A percentile compares a stretch with the other conserved stretches of the same genome.
Evolutionary conservation across 768 basidiomycete species (phyloP).

Genomic region (Leucogyrophana mollusca): DNA sequence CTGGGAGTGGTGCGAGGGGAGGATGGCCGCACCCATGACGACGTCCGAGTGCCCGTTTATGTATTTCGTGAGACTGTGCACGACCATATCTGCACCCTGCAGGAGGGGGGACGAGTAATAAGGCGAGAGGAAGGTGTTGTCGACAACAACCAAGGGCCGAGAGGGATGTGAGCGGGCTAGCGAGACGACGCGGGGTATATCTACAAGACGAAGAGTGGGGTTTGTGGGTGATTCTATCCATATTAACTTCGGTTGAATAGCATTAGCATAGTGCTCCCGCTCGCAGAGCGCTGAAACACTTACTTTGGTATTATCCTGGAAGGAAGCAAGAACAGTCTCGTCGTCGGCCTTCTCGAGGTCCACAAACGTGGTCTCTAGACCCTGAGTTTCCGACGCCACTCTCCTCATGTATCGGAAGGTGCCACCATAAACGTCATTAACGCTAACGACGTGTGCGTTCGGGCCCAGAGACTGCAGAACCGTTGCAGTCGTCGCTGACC

Average conservation of each 20-base stretch:
- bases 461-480: constrained; percentile 74
- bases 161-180: constrained; percentile 64
- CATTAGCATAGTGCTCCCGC: neutral
- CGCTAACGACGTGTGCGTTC: constrained; percentile 77
- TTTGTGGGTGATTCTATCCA: constrained; percentile 98
- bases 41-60: constrained; percentile 94
- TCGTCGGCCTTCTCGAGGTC: constrained; percentile 75
- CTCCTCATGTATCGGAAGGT: constrained; percentile 81
- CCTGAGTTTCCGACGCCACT: constrained; percentile 64
- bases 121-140: constrained; percentile 93
- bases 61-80: constrained; percentile 88
- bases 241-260: constrained; percentile 56
- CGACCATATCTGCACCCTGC: constrained; percentile 80
- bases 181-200: constrained; percentile 67
- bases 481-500: constrained; percentile 83
- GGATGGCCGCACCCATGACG: constrained; percentile 81
- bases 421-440: constrained; percentile 94
- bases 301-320: constrained; percentile 82
- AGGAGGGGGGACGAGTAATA: constrained; percentile 88
- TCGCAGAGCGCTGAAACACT: constrained; percentile 13
- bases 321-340: constrained; percentile 58
- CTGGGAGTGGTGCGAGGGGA: constrained; percentile 52
- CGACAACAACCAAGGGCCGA: constrained; percentile 79
- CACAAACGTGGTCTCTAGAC: constrained; percentile 71
- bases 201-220: constrained; percentile 85